A percentile compares a stretch with the other conserved stretches of the same genome.
These are phyloP conservation scores for Dillenia suffruticosa DNA, from an alignment of 164 flowering plant species.

Conservation along the genomic window DNA sequence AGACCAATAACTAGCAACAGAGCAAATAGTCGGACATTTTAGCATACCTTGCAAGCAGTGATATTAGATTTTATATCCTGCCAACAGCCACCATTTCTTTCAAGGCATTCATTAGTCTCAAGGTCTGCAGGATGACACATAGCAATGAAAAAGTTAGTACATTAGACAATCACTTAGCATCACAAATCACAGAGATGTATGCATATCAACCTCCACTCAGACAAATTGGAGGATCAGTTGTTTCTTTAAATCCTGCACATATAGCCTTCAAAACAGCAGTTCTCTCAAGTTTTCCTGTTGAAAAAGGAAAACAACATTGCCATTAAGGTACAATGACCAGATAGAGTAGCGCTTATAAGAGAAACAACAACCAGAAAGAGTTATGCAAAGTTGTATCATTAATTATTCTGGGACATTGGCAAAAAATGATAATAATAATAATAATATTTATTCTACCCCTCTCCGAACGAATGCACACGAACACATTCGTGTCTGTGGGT, in stretches of 20 bases:
- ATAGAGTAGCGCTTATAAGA: too few species aligned
- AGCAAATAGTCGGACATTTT: background rate
- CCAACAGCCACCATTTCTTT: constrained; percentile 91
- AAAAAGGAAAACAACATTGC: constrained; percentile 7
- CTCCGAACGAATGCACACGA: too few species aligned
- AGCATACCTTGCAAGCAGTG: constrained; percentile 77
- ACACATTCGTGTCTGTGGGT: too few species aligned
- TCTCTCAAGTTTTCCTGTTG: constrained; percentile 80
- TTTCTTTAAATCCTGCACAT: constrained; percentile 84
- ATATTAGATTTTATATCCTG: constrained; percentile 41
- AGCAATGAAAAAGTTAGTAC: background rate
- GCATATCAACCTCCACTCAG: constrained; percentile 37
- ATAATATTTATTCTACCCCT: too few species aligned
- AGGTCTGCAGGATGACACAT: constrained; percentile 37
- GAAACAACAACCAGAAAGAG: too few species aligned
- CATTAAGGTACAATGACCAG: background rate
- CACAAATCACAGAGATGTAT: constrained; percentile 1
- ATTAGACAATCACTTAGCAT: background rate
- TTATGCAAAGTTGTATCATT: too few species aligned
- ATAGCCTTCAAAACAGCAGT: constrained; percentile 75
- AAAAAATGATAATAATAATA: too few species aligned
- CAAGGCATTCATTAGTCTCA: constrained; percentile 87
- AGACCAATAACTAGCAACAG: background rate
- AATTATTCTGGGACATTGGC: too few species aligned
- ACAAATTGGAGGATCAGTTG: constrained; percentile 58